These are phyloP conservation scores for Inga laurina DNA, from an alignment of 306 rosid genomes.

Conservation along the genomic window DNA sequence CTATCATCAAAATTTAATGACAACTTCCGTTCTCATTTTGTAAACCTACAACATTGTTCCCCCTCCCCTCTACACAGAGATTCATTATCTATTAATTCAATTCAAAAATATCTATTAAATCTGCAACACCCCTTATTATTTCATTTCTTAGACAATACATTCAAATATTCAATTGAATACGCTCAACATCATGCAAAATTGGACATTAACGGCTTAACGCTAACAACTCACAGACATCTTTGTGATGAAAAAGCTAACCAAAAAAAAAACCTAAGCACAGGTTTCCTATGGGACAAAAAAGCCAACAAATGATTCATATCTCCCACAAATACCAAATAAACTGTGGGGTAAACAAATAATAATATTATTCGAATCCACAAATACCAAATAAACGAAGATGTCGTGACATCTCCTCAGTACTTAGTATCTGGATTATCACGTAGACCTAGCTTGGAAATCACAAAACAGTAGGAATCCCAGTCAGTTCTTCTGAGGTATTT, in stretches of 20 bases:
- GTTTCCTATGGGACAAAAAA: not conserved
- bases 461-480: constrained; percentile 93
- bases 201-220: not conserved
- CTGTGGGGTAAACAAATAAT: constrained; percentile 3
- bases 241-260: not conserved
- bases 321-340: constrained; percentile 5
- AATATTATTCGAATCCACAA: constrained; percentile 14
- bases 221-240: not conserved
- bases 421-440: constrained; percentile 83
- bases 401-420: constrained; percentile 27
- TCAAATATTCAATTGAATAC: not conserved
- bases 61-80: not conserved
- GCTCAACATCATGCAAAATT: not conserved
- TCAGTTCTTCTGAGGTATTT: constrained; percentile 91
- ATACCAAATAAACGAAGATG: not conserved
- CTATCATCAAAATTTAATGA: not conserved
- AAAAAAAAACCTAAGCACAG: not conserved
- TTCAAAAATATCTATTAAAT: not conserved
- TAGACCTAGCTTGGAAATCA: constrained; percentile 75
- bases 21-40: not conserved
- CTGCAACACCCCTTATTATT: not conserved
- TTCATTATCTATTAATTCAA: not conserved
- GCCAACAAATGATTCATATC: not conserved
- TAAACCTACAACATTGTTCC: not conserved
- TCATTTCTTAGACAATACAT: not conserved